Conservation (phyloP, 495 filamentous ascomycete genomes). For the Extremus antarcticus region DNA sequence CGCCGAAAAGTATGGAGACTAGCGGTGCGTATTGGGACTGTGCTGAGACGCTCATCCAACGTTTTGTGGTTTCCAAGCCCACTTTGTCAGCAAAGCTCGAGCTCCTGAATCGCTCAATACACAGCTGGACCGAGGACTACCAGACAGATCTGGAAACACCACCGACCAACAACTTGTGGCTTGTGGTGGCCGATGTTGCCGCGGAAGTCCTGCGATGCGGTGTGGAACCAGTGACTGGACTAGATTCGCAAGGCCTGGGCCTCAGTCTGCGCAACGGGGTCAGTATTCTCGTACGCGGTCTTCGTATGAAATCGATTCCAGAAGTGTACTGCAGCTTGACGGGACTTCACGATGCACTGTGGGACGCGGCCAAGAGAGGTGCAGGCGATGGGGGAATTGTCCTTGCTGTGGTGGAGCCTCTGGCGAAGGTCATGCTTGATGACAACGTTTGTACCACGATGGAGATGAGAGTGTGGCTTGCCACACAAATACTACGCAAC, state of each 20-base stretch:
- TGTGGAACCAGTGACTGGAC: neutral
- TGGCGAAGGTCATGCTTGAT: constrained; percentile 41
- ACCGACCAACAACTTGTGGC: neutral
- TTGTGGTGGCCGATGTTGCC: neutral
- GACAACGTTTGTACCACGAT: constrained; percentile 20
- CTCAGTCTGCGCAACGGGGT: neutral
- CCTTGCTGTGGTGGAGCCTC: constrained; percentile 55
- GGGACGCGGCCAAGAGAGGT: constrained; percentile 49
- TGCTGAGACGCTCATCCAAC: neutral
- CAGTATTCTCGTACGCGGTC: constrained; percentile 8
- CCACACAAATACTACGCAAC: constrained; percentile 1
- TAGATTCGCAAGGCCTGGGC: neutral
- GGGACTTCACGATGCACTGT: constrained; percentile 44
- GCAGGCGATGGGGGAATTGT: constrained; percentile 54
- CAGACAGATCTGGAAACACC: neutral
- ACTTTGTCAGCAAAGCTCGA: constrained; percentile 3
- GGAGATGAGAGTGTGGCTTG: neutral
- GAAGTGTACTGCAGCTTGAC: neutral
- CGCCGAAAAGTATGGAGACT: neutral
- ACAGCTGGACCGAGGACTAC: neutral
- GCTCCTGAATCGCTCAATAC: constrained; percentile 4
- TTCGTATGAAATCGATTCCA: constrained; percentile 11
- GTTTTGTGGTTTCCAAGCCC: constrained; percentile 8
- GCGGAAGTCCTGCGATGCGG: neutral
- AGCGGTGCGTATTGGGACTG: constrained; percentile 3